Evolutionary conservation across 2,329 filamentous ascomycete genomes (phyloP), one percentile per base, ranked within the genome.

Genomic region (Cytospora piceae): DNA sequence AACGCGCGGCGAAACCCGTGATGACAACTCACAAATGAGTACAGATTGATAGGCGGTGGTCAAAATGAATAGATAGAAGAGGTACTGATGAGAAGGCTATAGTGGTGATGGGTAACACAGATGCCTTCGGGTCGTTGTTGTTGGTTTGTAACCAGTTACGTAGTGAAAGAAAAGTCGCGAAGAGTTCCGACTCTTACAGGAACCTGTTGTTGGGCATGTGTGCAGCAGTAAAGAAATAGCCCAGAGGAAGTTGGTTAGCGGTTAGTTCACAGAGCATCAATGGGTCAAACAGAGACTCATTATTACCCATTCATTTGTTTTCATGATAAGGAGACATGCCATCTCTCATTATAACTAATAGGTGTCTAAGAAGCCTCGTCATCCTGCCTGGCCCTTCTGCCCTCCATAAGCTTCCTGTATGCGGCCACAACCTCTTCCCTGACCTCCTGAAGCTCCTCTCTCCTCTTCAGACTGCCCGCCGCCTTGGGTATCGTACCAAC

Each of bases 361-460:
- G n/a, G 24, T 52, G 58, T 49, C 37, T 57, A 24, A 9, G 46
- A 24, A 14, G 57, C 49, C 22, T 55, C 32, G 1, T 56, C 31
- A 6, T 56, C 60, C 46, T 29, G 20, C 27, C 37, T 51, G 29
- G 71, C 69, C 63, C 82, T 78, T 72, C 77, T 84, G 67, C 80
- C 80, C 46, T 82, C 82, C 87, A 93, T 92, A 80, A 92, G 80
- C 70, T 84, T 84, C 67, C 91, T 81, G 75, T 94, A 94, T 53
- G 86, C 83, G 70, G 91, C 89, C 64, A 94, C 87, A n/a, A 94
- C 87, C 63, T 85, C 87, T 74, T 83, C 83, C 69, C 91, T 82
- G 71, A 90, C 87, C 58, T 80, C 84, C n/a, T 88, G 87, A 65
- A 94, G 74, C 77, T 93, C 90, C 73, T 93, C 90, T 76, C 90